Evolutionary conservation across 2,329 filamentous ascomycete species (phyloP), one percentile per base, ranked within the genome.

Genomic region (Hymenoscyphus fructigenus): DNA sequence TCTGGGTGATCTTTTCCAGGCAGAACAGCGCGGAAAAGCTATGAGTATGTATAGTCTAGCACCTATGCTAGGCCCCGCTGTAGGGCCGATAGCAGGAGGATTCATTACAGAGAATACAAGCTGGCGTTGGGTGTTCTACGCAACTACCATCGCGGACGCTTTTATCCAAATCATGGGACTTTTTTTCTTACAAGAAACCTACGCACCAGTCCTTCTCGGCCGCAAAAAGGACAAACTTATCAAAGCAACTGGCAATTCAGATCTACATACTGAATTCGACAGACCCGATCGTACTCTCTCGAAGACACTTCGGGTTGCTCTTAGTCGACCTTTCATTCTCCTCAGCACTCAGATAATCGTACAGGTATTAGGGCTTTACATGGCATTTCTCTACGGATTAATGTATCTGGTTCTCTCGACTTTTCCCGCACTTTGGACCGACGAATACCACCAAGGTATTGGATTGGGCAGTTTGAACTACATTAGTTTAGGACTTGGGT

Each of bases 401-500:
- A 77, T 84, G 36, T 86, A 84, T 70, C 75, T 85, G 2, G 79
- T 81, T 53, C 80, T 90, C 0, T 83, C 84, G 0, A 88, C 83
- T 1, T 88, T 88, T 67, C 83, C 88, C 0, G 70, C 74, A 0
- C 78, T 90, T 1, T 90, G 85, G 85, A 78, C 73, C 1, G 66
- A 72, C 0, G 76, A 79, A 15, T 91, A 90, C 71, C 72, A 79
- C 61, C 79, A 88, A 69, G 80, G 81, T 0, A 78, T 81, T 10
- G 83, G 85, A 62, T 83, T 85, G 44, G 85, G 83, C n/a, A 84
- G 85, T 1, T 57, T 83, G 82, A 0, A 88, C 82, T 10, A 84
- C 74, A 67, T 86, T 67, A 79, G 82, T 64, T 69, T 79, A 56
- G 75, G 82, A 68, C 47, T 85, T 61, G 82, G 80, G 41, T 69